Conservation (phyloP, 2,329 filamentous ascomycete genomes). For the Thelonectria discophora region DNA sequence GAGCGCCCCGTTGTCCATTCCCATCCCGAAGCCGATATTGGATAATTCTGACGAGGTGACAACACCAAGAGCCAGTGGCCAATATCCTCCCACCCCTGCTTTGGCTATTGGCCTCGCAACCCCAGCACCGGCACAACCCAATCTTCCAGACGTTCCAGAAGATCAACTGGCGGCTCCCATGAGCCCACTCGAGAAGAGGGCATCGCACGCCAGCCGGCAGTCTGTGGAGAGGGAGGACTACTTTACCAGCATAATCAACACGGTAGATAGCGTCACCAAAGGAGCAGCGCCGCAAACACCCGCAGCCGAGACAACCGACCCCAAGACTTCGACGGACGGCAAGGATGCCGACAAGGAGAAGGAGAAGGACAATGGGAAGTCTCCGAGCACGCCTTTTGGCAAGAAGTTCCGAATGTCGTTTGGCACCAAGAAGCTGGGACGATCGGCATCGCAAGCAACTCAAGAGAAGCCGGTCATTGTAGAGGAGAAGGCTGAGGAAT, state of each 20-base stretch:
- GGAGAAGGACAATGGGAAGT: slow-evolving; percentile 65
- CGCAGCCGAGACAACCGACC: slow-evolving; percentile 57
- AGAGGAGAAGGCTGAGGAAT: slow-evolving; percentile 80
- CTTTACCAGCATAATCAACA: slow-evolving; percentile 71
- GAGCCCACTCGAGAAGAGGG: slow-evolving; percentile 63
- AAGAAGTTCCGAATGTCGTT: slow-evolving; percentile 90
- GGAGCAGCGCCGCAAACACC: slow-evolving; percentile 57
- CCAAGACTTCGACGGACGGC: slow-evolving; percentile 59
- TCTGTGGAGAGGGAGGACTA: slow-evolving; percentile 78
- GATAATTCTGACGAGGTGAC: slow-evolving; percentile 57
- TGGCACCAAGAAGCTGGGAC: slow-evolving; percentile 83
- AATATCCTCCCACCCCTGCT: slow-evolving; percentile 72
- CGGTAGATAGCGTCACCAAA: slow-evolving; percentile 57
- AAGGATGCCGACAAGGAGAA: slow-evolving; percentile 63
- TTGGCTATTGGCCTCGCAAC: slow-evolving; percentile 82
- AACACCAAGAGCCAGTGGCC: slow-evolving; percentile 71
- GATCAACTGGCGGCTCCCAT: slow-evolving; percentile 53
- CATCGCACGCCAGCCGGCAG: slow-evolving; percentile 65
- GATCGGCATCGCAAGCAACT: slow-evolving; percentile 67
- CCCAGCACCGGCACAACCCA: slow-evolving; percentile 55
- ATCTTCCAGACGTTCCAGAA: slow-evolving; percentile 60
- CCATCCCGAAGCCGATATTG: slow-evolving; percentile 53
- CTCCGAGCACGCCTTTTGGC: slow-evolving; percentile 72
- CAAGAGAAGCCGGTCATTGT: slow-evolving; percentile 76
- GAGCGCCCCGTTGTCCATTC: slow-evolving; percentile 69